These are phyloP conservation scores for Podaxis mareebaensis DNA, from an alignment of 768 basidiomycete genomes.

Conservation along the genomic window DNA sequence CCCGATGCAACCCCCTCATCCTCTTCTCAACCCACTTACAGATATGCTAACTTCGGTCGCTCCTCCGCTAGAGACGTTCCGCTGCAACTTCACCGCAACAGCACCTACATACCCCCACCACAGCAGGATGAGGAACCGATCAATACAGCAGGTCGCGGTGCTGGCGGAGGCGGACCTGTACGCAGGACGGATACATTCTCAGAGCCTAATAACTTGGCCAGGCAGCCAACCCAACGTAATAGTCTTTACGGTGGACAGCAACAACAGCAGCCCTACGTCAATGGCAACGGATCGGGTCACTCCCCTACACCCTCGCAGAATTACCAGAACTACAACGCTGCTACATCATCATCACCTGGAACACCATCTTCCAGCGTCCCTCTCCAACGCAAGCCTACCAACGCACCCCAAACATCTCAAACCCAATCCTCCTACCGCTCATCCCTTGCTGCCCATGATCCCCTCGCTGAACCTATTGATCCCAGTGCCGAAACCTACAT, in stretches of 20 bases:
- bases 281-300: conserved; percentile 24
- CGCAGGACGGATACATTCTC: conserved; percentile 37
- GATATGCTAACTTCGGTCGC: conserved; percentile 54
- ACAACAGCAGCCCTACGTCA: conserved; percentile 30
- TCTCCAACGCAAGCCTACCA: conserved; percentile 26
- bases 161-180: conserved; percentile 45
- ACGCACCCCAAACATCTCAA: conserved; percentile 23
- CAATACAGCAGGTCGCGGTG: conserved; percentile 74
- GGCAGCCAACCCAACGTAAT: conserved; percentile 35
- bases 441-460: background rate
- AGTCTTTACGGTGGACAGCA: conserved; percentile 17
- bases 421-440: conserved; percentile 14
- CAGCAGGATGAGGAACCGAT: conserved; percentile 44
- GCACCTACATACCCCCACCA: conserved; percentile 23
- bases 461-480: conserved; percentile 57
- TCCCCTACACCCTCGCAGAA: conserved; percentile 14
- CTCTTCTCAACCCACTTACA: conserved; percentile 55
- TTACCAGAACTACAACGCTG: conserved; percentile 15
- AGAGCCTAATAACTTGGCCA: conserved; percentile 25
- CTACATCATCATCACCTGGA: conserved; percentile 20
- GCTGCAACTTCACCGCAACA: conserved; percentile 12
- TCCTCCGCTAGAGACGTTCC: conserved; percentile 41
- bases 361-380: conserved; percentile 23
- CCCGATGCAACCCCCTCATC: conserved; percentile 65
- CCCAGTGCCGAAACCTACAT: conserved; percentile 68